Base-by-base conservation (phyloP, 805 yeast species). In the Yarrowia osloensis region DNA sequence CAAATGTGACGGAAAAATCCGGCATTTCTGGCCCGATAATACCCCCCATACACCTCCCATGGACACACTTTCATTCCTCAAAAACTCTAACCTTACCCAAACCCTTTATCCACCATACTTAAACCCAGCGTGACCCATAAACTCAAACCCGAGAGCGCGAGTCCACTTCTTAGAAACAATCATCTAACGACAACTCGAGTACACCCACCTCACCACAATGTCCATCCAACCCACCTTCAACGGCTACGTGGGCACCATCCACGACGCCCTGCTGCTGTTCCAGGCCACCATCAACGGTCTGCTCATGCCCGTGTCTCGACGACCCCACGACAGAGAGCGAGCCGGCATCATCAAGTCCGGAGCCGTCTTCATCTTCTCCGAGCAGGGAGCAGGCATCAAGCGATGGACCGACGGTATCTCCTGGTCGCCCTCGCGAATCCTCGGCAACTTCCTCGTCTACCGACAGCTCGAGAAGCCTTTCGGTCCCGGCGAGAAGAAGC, bases 341-440 rank as follows among this genome's bases (percentile, higher is more conserved):
- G 73, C 82, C 0, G 76, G 78, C 3, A 79, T 91, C 61, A 91
- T 93, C 37, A 79, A 81, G 66, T 86, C 91, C 11, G 97, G 97
- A 0, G 86, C 86, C 71, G 86, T 91, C 1, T 92, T 93, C 77
- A 91, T 94, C 1, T 92, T 93, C 73, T 84, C 88, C 57, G 97
- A 93, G 76, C 91, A 89, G 71, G 80, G 84, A 13, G 86, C 93
- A 0, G 92, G 94, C 2, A 92, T 93, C 69, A 90, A 89, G 74
- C 81, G 98, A 68, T 93, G 98, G 98, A 93, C 98, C 1, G 98
- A 93, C 74, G 97, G 97, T n/a, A 85, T 90, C 15, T 81, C 93
- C 15, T 93, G 98, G 98, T 86, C 93, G 2, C 97, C 98, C 0
- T 88, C 96, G 1, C 81, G 98, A 59, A 91, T 93, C 44, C 81